Conservation (phyloP, 2,329 filamentous ascomycete genomes). For the Phialophora verrucosa region DNA sequence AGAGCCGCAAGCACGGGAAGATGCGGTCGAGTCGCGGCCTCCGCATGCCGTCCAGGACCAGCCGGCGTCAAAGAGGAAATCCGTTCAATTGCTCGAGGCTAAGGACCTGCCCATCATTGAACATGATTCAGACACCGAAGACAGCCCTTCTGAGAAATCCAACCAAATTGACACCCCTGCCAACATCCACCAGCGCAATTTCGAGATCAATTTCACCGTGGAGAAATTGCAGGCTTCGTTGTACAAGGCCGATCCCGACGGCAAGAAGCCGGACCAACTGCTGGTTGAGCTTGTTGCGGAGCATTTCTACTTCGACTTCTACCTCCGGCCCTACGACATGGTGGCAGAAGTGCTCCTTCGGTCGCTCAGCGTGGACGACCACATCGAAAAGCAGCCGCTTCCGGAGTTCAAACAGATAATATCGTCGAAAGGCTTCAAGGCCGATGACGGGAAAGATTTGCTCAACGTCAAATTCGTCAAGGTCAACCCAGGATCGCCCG, state of each 20-base stretch:
- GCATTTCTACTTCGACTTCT: constrained; percentile 84
- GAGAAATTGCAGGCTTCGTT: constrained; percentile 92
- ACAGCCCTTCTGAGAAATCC: constrained; percentile 65
- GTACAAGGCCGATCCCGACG: constrained; percentile 82
- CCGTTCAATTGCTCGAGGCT: constrained; percentile 54
- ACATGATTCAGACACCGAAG: constrained; percentile 66
- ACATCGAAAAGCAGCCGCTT: constrained; percentile 83
- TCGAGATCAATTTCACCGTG: constrained; percentile 96
- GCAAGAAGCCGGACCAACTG: constrained; percentile 73
- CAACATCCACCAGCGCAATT: constrained; percentile 84
- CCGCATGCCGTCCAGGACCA: constrained; percentile 38
- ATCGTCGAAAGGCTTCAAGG: constrained; percentile 78
- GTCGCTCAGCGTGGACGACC: constrained; percentile 88
- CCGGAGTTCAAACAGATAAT: constrained; percentile 97
- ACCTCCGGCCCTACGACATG: constrained; percentile 89
- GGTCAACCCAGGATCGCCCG: constrained; percentile 87
- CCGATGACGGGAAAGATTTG: constrained; percentile 76
- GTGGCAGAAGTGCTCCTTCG: constrained; percentile 87
- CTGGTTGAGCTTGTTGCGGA: constrained; percentile 92
- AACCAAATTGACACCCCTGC: constrained; percentile 60
- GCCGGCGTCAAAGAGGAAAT: constrained; percentile 45
- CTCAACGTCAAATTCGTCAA: constrained; percentile 88
- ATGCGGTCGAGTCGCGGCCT: constrained; percentile 46
- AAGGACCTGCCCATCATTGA: constrained; percentile 80
- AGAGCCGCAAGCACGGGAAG: constrained; percentile 41